Evolutionary conservation across 345 rosid genomes (phyloP).

Genomic region (Rubroshorea leprosula): DNA sequence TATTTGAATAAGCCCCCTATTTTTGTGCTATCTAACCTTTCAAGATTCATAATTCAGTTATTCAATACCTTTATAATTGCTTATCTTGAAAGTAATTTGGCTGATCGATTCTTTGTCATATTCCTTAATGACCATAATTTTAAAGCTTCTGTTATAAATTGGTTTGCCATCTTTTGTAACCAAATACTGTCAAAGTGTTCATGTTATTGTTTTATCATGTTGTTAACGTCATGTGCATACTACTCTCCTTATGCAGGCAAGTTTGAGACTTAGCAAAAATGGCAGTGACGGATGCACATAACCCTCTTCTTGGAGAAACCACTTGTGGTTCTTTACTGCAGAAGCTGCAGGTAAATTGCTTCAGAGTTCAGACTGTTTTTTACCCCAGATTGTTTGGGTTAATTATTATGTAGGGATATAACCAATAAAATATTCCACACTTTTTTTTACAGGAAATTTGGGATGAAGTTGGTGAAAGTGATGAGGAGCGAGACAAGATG

Average conservation of each 20-base stretch:
- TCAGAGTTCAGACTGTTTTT: too few species aligned
- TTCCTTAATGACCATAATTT: background rate
- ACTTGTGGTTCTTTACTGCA: conserved; percentile 83
- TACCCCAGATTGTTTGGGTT: too few species aligned
- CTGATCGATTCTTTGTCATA: background rate
- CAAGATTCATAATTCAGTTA: background rate
- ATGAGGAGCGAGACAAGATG: conserved; percentile 88
- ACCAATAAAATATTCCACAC: conserved; percentile 5
- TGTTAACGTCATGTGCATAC: background rate
- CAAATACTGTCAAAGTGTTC: too few species aligned
- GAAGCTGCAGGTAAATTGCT: conserved; percentile 63
- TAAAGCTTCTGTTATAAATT: too few species aligned
- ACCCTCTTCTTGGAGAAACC: conserved; percentile 77
- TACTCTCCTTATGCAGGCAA: conserved; percentile 23
- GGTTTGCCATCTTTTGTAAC: too few species aligned
- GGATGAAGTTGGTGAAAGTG: conserved; percentile 98
- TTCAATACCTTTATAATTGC: background rate
- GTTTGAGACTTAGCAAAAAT: conserved; percentile 35
- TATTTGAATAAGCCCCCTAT: too few species aligned
- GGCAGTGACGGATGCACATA: conserved; percentile 61
- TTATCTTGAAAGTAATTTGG: background rate
- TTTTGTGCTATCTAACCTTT: background rate
- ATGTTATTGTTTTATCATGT: too few species aligned
- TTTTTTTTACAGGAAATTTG: conserved; percentile 64
- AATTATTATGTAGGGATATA: background rate